A percentile compares a stretch with the other conserved stretches of the same genome.
Conservation (phyloP, 1,284 basidiomycete genomes). For the Sanguinoderma infundibulare region DNA sequence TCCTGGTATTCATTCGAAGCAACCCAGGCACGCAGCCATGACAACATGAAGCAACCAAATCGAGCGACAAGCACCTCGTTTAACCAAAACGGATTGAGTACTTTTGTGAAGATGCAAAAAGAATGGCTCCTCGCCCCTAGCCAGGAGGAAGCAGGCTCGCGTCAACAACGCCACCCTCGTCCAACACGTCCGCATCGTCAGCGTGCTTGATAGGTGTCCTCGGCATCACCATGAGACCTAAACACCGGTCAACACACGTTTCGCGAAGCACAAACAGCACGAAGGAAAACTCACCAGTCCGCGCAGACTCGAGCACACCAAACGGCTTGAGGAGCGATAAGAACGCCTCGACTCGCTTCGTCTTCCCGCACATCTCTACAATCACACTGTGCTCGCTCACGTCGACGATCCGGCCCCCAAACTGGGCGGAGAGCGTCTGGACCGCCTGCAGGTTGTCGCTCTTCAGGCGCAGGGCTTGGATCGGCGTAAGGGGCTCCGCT, state of each 20-base stretch:
- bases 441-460: slow-evolving; percentile 91
- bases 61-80: neutral
- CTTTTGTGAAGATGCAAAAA: slow-evolving; percentile 3
- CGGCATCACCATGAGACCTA: slow-evolving; percentile 96
- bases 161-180: slow-evolving; percentile 68
- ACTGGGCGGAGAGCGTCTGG: slow-evolving; percentile 85
- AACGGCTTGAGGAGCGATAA: slow-evolving; percentile 92
- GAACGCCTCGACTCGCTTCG: slow-evolving; percentile 91
- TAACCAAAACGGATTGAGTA: slow-evolving; percentile 4
- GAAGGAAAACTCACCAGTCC: slow-evolving; percentile 65
- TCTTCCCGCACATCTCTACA: slow-evolving; percentile 95
- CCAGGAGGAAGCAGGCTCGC: slow-evolving; percentile 90
- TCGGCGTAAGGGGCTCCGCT: slow-evolving; percentile 51
- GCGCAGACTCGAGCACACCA: slow-evolving; percentile 81
- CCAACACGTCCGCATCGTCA: slow-evolving; percentile 63
- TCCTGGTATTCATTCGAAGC: neutral
- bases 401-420: slow-evolving; percentile 93
- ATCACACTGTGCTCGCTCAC: slow-evolving; percentile 94
- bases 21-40: neutral
- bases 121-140: slow-evolving; percentile 43
- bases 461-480: slow-evolving; percentile 87
- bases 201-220: slow-evolving; percentile 82
- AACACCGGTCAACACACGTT: slow-evolving; percentile 1
- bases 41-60: neutral
- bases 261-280: neutral